Evolutionary conservation across 805 yeast genomes (phyloP).

Genomic region (Candida vartiovaarae): DNA sequence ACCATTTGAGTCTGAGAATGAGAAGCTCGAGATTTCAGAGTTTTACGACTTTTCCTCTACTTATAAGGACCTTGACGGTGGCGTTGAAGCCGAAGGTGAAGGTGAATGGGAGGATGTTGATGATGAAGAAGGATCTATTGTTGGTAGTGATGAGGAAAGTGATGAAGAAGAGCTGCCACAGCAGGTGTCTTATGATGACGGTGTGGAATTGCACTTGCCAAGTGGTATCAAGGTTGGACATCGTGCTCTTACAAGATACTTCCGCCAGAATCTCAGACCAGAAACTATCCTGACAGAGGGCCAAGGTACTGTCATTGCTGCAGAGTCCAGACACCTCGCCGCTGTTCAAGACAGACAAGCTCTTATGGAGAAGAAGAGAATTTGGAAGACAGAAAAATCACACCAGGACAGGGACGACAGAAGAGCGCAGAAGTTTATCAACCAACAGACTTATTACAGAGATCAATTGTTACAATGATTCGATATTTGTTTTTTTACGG

Average conservation of each 20-base stretch:
- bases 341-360: constrained; percentile 37
- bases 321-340: constrained; percentile 56
- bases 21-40: constrained; percentile 81
- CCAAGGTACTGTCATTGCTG: constrained; percentile 80
- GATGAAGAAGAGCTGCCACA: constrained; percentile 31
- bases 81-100: constrained; percentile 25
- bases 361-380: constrained; percentile 45
- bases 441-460: constrained; percentile 84
- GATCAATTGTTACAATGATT: constrained; percentile 57
- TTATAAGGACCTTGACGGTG: constrained; percentile 33
- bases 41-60: constrained; percentile 85
- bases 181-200: constrained; percentile 46
- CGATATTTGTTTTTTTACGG: background rate
- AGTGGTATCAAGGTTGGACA: constrained; percentile 84
- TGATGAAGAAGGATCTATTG: constrained; percentile 23
- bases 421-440: constrained; percentile 70
- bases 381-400: constrained; percentile 59
- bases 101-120: constrained; percentile 26
- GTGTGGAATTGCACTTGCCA: constrained; percentile 73
- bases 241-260: constrained; percentile 71
- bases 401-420: constrained; percentile 42
- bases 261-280: constrained; percentile 64
- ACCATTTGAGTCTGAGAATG: constrained; percentile 82
- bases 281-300: constrained; percentile 60
- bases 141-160: constrained; percentile 28